Conservation (phyloP, 2,329 filamentous ascomycete species). For the Shiraia bambusicola region DNA sequence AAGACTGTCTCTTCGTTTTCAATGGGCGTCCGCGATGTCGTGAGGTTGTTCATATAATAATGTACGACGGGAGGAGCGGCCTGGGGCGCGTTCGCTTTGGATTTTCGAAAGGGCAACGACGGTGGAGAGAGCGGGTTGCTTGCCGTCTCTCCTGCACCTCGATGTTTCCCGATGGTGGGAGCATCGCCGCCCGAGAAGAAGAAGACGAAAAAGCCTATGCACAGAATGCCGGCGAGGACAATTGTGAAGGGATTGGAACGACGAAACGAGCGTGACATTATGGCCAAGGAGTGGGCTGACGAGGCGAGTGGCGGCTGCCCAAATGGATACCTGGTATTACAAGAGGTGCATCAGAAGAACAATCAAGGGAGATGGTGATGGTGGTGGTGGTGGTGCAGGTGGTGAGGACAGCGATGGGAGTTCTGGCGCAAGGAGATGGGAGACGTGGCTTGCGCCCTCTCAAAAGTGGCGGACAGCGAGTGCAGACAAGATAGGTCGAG, state of each 20-base stretch:
- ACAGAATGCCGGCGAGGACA: conserved; percentile 68
- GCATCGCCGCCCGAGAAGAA: conserved; percentile 64
- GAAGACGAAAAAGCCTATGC: conserved; percentile 61
- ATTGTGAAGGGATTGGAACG: conserved; percentile 77
- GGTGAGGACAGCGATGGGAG: conserved; percentile 16
- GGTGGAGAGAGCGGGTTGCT: conserved; percentile 72
- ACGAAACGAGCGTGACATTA: conserved; percentile 70
- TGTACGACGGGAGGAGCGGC: conserved; percentile 81
- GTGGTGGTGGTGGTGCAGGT: conserved; percentile 13
- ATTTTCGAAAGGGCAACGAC: conserved; percentile 72
- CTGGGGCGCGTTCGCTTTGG: conserved; percentile 55
- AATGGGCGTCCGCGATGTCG: conserved; percentile 73
- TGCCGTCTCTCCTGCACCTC: conserved; percentile 58
- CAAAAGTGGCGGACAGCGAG: conserved; percentile 22
- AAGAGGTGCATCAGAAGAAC: conserved; percentile 36
- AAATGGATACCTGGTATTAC: conserved; percentile 25
- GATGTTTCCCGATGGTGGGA: conserved; percentile 51
- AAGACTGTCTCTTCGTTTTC: conserved; percentile 82
- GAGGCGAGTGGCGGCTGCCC: conserved; percentile 37
- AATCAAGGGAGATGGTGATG: conserved; percentile 13
- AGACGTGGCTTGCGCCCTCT: conserved; percentile 28
- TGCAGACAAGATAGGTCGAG: neutral
- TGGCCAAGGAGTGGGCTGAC: conserved; percentile 12
- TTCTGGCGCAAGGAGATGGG: conserved; percentile 29
- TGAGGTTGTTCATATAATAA: conserved; percentile 95